These are phyloP conservation scores for Capsicum rhomboideum DNA, from an alignment of 257 asterid species.

Conservation along the genomic window DNA sequence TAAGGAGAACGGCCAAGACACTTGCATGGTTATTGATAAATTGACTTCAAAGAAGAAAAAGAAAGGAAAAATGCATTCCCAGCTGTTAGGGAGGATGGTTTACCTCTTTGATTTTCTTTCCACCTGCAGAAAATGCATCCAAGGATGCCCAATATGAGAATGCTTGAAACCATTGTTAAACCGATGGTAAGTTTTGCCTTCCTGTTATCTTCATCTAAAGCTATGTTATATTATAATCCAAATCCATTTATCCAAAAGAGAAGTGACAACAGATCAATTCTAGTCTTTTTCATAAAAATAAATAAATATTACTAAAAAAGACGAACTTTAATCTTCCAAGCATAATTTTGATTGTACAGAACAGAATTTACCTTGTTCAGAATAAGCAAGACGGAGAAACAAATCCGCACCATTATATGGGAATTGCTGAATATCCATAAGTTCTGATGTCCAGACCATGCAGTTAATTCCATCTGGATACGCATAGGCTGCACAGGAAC, in stretches of 20 bases:
- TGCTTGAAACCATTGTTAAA: neutral
- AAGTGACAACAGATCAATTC: neutral
- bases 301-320: too few relatives aligned
- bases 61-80: too few relatives aligned
- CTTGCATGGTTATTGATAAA: too few relatives aligned
- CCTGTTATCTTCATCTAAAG: neutral
- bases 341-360: too few relatives aligned
- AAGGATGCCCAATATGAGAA: neutral
- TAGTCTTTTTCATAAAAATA: neutral
- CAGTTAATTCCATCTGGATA: conserved; percentile 13
- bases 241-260: neutral
- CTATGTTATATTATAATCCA: neutral
- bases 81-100: neutral
- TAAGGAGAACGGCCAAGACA: too few relatives aligned
- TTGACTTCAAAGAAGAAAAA: too few relatives aligned
- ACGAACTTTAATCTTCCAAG: neutral
- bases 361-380: conserved; percentile 3
- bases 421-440: conserved; percentile 13
- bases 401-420: conserved; percentile 1
- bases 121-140: neutral
- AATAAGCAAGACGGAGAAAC: conserved; percentile 10
- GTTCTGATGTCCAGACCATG: conserved; percentile 14
- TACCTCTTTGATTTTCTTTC: neutral
- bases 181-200: neutral
- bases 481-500: conserved; percentile 25